Base-by-base conservation (phyloP, 371 early-diverging fungal species). In the Actinomortierella ambigua region DNA sequence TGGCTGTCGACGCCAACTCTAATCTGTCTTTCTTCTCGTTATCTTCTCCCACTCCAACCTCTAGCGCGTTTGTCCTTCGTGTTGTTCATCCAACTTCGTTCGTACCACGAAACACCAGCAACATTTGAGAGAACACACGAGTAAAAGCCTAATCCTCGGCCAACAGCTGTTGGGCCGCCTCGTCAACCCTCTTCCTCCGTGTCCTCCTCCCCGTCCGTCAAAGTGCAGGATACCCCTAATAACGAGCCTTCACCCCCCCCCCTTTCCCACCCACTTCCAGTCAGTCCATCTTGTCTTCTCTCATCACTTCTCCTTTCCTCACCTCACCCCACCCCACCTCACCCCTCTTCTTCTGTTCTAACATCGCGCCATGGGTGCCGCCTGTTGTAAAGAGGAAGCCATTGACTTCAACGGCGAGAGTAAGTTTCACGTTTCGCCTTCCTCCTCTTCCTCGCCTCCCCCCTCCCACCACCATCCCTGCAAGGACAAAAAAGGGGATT, bases 341-440 rank as follows among this genome's bases (percentile, higher is more conserved):
- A 2, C 8, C 29, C 47, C 47, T 15, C 28, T 56, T 15, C 47
- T 44, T 29, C 48, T 23, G 29, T 40, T 23, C 24, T 39, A 52
- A 7, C 47, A 3, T 3, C 27, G 8, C 46, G 26, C 44, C 24
- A 85, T 85, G 85, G 85, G 85, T 39, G 80, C 76, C 42, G 65
- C 71, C 5, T 85, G 85, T 59, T 85, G 85, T 76, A 77, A 73
- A 68, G 78, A 81, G 54, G 81, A 81, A 49, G 68, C 63, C 14
- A 78, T 81, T 22, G 85, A 85, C 57, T 81, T 81, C 54, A 63
- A 65, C 57, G 65, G 69, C 41, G 82, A 82, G 64, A 81, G 85
- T 82, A 71, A 61, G 61, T 49, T 14, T 34, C 46, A 26, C 26
- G 27, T 34, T 34, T 34, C 34, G 34, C 11, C 34, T 34, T 34